Evolutionary conservation across 2,329 filamentous ascomycete genomes (phyloP), one percentile per base, ranked within the genome.

Genomic region (Domatiomyces globalis): DNA sequence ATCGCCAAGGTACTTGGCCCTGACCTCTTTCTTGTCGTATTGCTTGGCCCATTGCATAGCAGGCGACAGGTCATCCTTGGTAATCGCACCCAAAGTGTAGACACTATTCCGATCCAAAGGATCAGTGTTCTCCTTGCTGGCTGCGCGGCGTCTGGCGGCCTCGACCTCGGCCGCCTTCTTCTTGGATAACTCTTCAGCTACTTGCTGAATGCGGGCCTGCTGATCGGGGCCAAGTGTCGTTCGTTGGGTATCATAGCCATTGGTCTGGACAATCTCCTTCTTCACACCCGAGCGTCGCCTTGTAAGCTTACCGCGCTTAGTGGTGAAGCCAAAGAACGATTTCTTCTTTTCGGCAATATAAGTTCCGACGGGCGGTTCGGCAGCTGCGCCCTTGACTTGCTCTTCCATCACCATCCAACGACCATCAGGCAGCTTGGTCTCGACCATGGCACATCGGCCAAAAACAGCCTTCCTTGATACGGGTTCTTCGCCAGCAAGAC

Each of bases 261-360:
- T 70, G 22, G 68, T 63, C 46, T 73, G 69, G 54, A 73, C 71
- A 57, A 77, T 77, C 51, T 58, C 70, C 46, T 80, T 75, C 63
- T 85, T 87, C 18, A 76, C 75, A 1, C 77, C 78, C 2, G 85
- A 87, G 66, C 85, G 87, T 63, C 83, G 78, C 56, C 88, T 80
- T 45, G 76, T 76, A 8, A 80, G 66, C 60, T 79, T 80, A 43
- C 84, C 81, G 58, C 76, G 82, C 10, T 86, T 89, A 71, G 85
- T 76, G 1, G 76, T 76, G 62, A 82, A 94, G 64, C 86, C 87
- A 67, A 95, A 95, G 60, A 92, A 86, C 43, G 87, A 80, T 71
- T 95, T 95, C 77, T 96, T 96, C 77, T 96, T 96, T 66, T 95
- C 88, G 0, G 86, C 88, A 61, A 96, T 87, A 61, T 95, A 94